Conservation (phyloP, 768 basidiomycete genomes). For the Auricularia cornea region DNA sequence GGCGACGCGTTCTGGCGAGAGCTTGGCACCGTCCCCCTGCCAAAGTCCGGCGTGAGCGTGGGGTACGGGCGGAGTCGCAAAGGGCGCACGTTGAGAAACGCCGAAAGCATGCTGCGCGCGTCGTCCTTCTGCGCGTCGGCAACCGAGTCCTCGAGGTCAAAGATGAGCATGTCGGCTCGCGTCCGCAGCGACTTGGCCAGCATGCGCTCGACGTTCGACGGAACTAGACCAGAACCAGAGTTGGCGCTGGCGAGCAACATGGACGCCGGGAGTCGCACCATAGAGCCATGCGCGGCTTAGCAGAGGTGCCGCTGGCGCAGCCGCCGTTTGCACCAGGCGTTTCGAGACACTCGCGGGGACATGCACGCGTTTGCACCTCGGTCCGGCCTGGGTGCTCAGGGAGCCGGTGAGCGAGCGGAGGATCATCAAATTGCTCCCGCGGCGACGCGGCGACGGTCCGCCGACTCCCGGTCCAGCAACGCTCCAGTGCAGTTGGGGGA, state of each 20-base stretch:
- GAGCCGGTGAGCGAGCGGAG: too few relatives aligned
- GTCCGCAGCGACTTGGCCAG: constrained; percentile 63
- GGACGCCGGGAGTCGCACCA: not conserved
- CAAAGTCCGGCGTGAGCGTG: not conserved
- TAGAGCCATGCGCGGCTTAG: not conserved
- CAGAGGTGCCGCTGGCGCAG: not conserved
- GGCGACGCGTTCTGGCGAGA: constrained; percentile 46
- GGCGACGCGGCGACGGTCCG: too few relatives aligned
- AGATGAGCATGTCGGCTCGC: constrained; percentile 68
- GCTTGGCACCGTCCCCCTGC: constrained; percentile 11
- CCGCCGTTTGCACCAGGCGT: not conserved
- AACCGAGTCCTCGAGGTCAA: constrained; percentile 86
- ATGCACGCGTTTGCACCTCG: too few relatives aligned
- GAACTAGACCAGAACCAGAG: constrained; percentile 39
- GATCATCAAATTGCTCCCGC: too few relatives aligned
- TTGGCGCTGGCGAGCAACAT: not conserved
- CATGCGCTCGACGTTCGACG: constrained; percentile 72
- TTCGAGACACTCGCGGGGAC: too few relatives aligned
- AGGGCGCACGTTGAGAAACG: constrained; percentile 46
- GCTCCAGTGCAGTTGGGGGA: too few relatives aligned
- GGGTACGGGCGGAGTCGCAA: not conserved
- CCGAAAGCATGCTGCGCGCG: constrained; percentile 46
- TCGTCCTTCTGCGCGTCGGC: constrained; percentile 48
- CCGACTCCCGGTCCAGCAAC: too few relatives aligned
- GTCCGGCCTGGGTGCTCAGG: too few relatives aligned